phyloP scores from a whole-genome alignment of 352 stramenopile species.

The Pythium biforme region DNA sequence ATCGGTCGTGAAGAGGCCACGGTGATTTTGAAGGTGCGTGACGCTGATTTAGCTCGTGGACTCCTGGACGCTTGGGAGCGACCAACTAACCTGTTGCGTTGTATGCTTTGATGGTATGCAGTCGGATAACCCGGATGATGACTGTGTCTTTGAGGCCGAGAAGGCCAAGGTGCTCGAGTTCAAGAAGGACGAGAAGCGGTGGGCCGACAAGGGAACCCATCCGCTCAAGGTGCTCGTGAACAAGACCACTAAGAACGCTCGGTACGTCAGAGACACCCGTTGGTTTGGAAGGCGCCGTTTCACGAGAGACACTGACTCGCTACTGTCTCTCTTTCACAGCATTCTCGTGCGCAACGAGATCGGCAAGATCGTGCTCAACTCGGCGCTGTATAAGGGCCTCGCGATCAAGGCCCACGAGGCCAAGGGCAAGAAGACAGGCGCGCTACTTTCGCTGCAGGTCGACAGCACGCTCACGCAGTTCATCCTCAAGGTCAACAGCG shows the following conservation, averaged over 20 bases:
- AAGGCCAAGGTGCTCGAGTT: constrained; percentile 85
- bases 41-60: not conserved
- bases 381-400: constrained; percentile 79
- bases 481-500: constrained; percentile 71
- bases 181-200: constrained; percentile 86
- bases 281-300: no score
- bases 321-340: constrained; percentile 20
- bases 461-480: constrained; percentile 63
- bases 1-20: constrained; percentile 82
- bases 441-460: constrained; percentile 62
- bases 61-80: not conserved
- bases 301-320: not conserved
- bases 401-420: constrained; percentile 53
- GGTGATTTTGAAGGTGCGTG: constrained; percentile 81
- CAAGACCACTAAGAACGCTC: constrained; percentile 65
- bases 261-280: constrained; percentile 36
- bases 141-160: constrained; percentile 70
- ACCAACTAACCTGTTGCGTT: not conserved
- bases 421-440: constrained; percentile 80
- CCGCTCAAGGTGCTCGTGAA: constrained; percentile 77
- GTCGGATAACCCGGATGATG: constrained; percentile 67
- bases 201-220: constrained; percentile 83
- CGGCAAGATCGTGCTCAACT: constrained; percentile 86
- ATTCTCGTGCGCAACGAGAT: constrained; percentile 85
- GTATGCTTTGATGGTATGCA: constrained; percentile 14